Evolutionary conservation across 139 green algal genomes (phyloP).

Genomic region (Astrephomene gubernaculifera): DNA sequence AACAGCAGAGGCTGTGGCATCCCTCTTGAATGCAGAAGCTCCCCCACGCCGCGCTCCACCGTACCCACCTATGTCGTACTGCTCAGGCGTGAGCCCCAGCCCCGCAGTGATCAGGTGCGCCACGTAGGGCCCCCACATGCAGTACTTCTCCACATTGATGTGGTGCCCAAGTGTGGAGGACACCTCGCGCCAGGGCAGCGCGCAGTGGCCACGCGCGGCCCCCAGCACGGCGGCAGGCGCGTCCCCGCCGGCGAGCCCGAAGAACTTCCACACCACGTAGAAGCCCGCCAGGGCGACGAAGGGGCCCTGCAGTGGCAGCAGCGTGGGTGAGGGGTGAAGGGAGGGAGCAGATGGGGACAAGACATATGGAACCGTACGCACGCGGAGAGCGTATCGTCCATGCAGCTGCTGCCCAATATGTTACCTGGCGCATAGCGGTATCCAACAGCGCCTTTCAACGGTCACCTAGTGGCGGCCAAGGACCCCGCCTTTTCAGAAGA

Average conservation of each 20-base stretch:
- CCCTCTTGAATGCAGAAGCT: no score
- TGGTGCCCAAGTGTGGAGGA: constrained; percentile 48
- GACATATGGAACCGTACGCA: no score
- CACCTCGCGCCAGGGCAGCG: constrained; percentile 53
- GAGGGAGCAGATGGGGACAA: no score
- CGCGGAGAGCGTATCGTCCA: no score
- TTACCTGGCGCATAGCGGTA: no score
- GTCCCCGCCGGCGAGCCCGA: constrained; percentile 50
- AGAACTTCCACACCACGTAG: constrained; percentile 86
- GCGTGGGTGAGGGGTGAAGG: no score
- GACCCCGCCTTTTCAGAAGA: no score
- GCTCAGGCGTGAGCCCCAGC: constrained; percentile 60
- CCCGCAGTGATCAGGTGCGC: constrained; percentile 73
- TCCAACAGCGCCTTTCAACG: no score
- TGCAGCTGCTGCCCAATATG: no score
- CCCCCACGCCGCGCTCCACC: no score
- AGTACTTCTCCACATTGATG: constrained; percentile 83
- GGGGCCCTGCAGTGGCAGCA: not conserved
- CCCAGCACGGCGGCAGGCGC: constrained; percentile 48
- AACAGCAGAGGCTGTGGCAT: no score
- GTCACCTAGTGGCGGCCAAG: no score
- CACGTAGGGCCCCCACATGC: constrained; percentile 85
- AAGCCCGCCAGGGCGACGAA: constrained; percentile 83
- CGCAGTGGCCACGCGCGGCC: constrained; percentile 56
- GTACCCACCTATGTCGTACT: constrained; percentile 62